Evolutionary conservation across 768 basidiomycete genomes (phyloP), one percentile per base, ranked within the genome.

Genomic region (Scleroderma citrinum): DNA sequence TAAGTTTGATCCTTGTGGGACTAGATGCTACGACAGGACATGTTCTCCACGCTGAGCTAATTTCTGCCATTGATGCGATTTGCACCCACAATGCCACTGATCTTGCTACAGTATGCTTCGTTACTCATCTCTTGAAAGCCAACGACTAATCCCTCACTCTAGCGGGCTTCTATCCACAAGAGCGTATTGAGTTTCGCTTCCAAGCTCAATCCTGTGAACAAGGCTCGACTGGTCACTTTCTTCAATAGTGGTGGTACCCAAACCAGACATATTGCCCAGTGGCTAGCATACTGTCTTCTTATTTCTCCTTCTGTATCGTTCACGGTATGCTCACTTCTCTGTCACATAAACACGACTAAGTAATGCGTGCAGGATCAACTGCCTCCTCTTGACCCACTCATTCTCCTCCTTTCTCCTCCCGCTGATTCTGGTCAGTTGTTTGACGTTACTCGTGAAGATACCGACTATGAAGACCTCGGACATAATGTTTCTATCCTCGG

Each of bases 381-480:
- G 13, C 83, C 81, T 8, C 69, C 79, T 3, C 72, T 90, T 7
- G 48, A 62, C n/a, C 70, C 73, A 3, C 55, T 86, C 8, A 61
- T 80, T 19, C 59, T 71, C 7, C 60, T 78, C n/a, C 68, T 91
- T 46, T 71, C 76, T 3, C 70, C 73, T 17, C 63, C 71, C 2
- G 57, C 67, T 29, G 71, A 71, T 49, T 62, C 69, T 46, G 30
- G 41, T n/a, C 73, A 69, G 16, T 66, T 75, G 37, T 80, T 85
- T 53, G 71, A 76, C 20, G 56, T 35, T 3, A 35, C 12, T 80
- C 30, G 49, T 73, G 31, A 71, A 11, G 79, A 31, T 19, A 64
- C 76, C 1, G 77, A 83, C 61, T 86, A 80, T 52, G 72, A 77
- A 24, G 72, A 76, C 36, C 67, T 87, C 58, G 68, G 71, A 4